Base-by-base conservation (phyloP, 164 flowering plant genomes). In the Aristolochia contorta region DNA sequence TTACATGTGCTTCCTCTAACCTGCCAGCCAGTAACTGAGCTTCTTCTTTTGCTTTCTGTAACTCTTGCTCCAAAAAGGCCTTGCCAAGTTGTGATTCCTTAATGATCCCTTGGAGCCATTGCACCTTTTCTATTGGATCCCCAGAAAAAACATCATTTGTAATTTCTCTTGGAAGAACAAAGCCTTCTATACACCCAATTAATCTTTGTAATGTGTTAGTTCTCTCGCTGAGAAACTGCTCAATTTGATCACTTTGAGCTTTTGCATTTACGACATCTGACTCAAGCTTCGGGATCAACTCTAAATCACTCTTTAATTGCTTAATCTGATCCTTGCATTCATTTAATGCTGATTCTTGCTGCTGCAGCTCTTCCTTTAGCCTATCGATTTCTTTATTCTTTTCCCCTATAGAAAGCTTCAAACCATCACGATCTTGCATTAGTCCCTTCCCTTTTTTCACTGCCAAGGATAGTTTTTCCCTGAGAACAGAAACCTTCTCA, bases 391-490 rank as follows among this genome's bases (percentile, higher is more conserved):
- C 91, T 32, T 77, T 55, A 51, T 75, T 79, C 76, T 80, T 93
- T 66, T 81, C 92, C 47, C 81, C 84, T 50, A 90, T 64, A 46
- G 74, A 65, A 63, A 51, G 57, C 76, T 80, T 90, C 74, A 90
- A 62, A 57, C 79, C 81, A 63, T 90, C 96, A 51, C 92, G 67
- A 57, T 93, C 97, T 75, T 86, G 96, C 69, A 87, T 78, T 65
- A 93, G 71, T 16, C 97, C 99, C 83, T 93, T 93, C 47, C 99
- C 99, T 77, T 90, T 93, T 74, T 93, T 93, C 23, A 93, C 92
- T 59, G 99, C 99, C 94, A 87, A 71, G 62, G 96, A 84, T 27
- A 93, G 85, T 65, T 90, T 93, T 72, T 90, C 99, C 71, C 88
- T 82, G 41, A 93, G 69, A 20, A 85, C 24, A 71, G 84, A 68